phyloP scores from a whole-genome alignment of 1,139 yeast genomes.

The Tardiomyces blankii region DNA sequence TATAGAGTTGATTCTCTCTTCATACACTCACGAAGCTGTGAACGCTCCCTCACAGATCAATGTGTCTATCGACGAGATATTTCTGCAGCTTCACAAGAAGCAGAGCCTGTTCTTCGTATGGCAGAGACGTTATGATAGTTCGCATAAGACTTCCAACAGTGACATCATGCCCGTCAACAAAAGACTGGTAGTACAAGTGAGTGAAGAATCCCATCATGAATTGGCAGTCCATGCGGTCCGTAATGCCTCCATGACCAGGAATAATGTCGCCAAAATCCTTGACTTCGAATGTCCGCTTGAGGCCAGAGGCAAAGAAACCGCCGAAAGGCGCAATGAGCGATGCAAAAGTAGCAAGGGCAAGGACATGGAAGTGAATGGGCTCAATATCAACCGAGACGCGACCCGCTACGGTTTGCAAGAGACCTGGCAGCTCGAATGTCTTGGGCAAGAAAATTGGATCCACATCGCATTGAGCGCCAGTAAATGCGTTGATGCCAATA shows the following conservation, averaged over 20 bases:
- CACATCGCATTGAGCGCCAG: slow-evolving; percentile 63
- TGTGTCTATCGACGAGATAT: slow-evolving; percentile 31
- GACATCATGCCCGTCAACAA: slow-evolving; percentile 46
- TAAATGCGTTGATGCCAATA: slow-evolving; percentile 44
- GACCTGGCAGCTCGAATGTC: slow-evolving; percentile 25
- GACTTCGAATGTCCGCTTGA: slow-evolving; percentile 93
- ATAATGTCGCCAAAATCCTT: slow-evolving; percentile 89
- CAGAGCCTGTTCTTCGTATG: slow-evolving; percentile 43
- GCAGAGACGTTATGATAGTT: not conserved
- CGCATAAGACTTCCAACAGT: slow-evolving; percentile 41
- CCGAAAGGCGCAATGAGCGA: slow-evolving; percentile 98
- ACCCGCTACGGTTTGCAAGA: slow-evolving; percentile 25
- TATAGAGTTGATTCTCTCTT: too few species aligned
- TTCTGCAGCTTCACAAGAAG: slow-evolving; percentile 51
- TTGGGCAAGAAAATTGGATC: slow-evolving; percentile 83
- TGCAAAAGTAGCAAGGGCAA: slow-evolving; percentile 85
- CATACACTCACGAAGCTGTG: too few species aligned
- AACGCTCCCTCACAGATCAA: not conserved
- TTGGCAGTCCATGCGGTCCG: slow-evolving; percentile 97
- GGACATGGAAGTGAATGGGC: slow-evolving; percentile 84
- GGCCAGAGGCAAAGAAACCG: slow-evolving; percentile 94
- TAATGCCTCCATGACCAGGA: slow-evolving; percentile 98
- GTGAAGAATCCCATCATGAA: slow-evolving; percentile 95
- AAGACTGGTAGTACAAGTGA: slow-evolving; percentile 85
- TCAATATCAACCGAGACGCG: slow-evolving; percentile 49